Base-by-base conservation (phyloP, 1,284 basidiomycete species). In the Puccinia novopanici region DNA sequence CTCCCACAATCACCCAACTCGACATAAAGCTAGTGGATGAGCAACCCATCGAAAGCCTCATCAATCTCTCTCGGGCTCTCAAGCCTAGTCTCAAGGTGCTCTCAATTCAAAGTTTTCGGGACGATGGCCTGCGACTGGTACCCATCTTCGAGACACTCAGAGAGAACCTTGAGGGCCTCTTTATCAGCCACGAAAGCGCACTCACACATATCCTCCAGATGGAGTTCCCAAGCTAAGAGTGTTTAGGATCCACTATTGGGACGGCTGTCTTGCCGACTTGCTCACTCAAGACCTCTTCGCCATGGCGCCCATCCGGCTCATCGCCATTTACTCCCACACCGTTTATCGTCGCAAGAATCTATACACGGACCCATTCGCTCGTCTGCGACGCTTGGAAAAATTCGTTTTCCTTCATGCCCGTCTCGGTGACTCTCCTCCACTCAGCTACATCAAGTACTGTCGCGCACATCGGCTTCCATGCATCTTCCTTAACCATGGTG, bases 241-340 rank as follows among this genome's bases (percentile, higher is more conserved):
- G 13, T 59, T 78, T 19, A 71, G 76, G 45, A 50, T 78, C 12
- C 22, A 78, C 42, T 78, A 78, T 50, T 78, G 76, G 76, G 67
- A 67, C 52, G 19, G 57, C 19, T 78, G 76, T 71, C 68, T 78
- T 55, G 27, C 50, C 45, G 50, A 71, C 22, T 50, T 78, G 22
- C 55, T 78, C 3, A 17, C 52, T 30, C 65, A 68, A 37, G 55
- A 57, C 19, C 55, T 78, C 37, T 78, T 78, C 27, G 37, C 52
- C 22, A n/a, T 22, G 17, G 73, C 73, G 9, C 73, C 73, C 45
- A 59, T 78, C 30, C 27, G 57, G 22, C n/a, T 61, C 30, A 55
- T 78, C 40, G 76, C 76, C 12, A 17, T 78, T 27, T 78, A 78
- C 22, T 78, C 76, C 15, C 76, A 78, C 68, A 78, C 76, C n/a